Conservation (phyloP, 805 yeast species). For the Starmerella geochares region DNA sequence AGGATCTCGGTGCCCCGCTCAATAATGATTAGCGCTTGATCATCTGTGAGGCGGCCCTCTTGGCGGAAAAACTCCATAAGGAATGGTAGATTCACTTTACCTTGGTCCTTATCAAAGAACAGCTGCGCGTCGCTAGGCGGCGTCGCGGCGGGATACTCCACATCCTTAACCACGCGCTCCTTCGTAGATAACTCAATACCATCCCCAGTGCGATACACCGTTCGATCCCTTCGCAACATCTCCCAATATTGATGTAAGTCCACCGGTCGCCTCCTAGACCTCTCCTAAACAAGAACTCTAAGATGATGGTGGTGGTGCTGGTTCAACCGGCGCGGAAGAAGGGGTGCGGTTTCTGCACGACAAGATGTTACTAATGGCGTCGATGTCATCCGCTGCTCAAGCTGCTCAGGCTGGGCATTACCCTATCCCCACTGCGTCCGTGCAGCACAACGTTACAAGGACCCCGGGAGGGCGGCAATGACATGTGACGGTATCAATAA, state of each 20-base stretch:
- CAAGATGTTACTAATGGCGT: not conserved
- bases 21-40: slow-evolving; percentile 61
- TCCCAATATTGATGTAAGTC: not conserved
- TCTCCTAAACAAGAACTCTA: not conserved
- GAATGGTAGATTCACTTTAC: slow-evolving; percentile 59
- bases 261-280: not conserved
- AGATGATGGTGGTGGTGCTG: not conserved
- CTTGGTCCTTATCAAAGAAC: slow-evolving; percentile 42
- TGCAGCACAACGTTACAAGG: not conserved
- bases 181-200: slow-evolving; percentile 48
- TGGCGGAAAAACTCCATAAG: slow-evolving; percentile 60
- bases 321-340: not conserved
- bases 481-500: not conserved
- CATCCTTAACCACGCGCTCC: slow-evolving; percentile 47
- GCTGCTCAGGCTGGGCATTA: not conserved
- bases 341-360: not conserved
- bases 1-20: slow-evolving; percentile 54
- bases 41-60: slow-evolving; percentile 70
- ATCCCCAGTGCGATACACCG: slow-evolving; percentile 30
- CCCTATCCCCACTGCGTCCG: not conserved
- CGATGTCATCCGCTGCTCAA: not conserved
- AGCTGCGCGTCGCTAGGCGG: slow-evolving; percentile 61
- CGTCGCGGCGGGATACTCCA: slow-evolving; percentile 55
- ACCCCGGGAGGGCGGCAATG: not conserved
- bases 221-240: slow-evolving; percentile 1